phyloP scores from a whole-genome alignment of 257 asterid genomes.

The Ocimum tenuiflorum region DNA sequence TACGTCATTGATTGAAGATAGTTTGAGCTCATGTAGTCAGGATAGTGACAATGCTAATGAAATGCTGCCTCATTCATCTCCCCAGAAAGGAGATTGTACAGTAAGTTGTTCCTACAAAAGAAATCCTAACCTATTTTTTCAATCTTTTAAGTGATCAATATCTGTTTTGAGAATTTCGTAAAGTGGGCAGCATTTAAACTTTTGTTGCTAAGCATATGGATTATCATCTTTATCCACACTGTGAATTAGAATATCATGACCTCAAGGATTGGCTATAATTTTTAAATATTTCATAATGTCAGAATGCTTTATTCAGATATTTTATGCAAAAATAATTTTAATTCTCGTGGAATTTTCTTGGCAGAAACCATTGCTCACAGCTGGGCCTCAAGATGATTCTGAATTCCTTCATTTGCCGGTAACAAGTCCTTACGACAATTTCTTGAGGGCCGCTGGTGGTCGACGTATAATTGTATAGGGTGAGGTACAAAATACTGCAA shows the following conservation, averaged over 20 bases:
- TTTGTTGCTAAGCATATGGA: background rate
- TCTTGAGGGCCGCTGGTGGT: constrained; percentile 75
- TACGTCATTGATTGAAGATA: constrained; percentile 26
- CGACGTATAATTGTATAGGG: constrained; percentile 9
- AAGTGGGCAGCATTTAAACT: too few relatives aligned
- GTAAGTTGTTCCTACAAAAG: constrained; percentile 32
- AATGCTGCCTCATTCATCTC: constrained; percentile 21
- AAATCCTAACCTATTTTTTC: background rate
- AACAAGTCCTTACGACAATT: constrained; percentile 69
- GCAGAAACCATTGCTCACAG: constrained; percentile 29
- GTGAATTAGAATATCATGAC: background rate
- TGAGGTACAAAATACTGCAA: too few relatives aligned
- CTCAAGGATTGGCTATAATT: background rate
- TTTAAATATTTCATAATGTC: background rate
- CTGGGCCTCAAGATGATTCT: constrained; percentile 29
- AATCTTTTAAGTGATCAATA: background rate
- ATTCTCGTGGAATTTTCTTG: background rate
- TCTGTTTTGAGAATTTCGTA: background rate
- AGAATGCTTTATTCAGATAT: too few relatives aligned
- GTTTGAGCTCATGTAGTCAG: constrained; percentile 22
- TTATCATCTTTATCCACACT: background rate
- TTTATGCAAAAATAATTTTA: background rate
- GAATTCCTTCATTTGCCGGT: constrained; percentile 49
- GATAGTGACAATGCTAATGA: constrained; percentile 22
- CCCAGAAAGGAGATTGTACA: constrained; percentile 21